Conservation (phyloP, 176 grass and related monocot species). For the Avena sativa region DNA sequence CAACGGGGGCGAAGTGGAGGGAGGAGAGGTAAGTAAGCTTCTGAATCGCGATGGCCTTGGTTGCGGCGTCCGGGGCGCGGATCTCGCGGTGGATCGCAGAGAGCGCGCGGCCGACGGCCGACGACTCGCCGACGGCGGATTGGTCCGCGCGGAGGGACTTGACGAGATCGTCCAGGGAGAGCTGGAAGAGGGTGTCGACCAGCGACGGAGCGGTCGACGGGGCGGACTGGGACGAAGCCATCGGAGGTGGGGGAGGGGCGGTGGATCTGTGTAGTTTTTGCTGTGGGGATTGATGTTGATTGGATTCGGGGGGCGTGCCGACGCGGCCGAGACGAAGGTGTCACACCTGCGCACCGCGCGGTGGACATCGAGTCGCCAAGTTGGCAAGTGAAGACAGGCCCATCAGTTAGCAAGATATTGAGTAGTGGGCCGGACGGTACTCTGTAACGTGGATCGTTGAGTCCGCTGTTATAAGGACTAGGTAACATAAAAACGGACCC, state of each 20-base stretch:
- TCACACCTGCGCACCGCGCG: too few relatives aligned
- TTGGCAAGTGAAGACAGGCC: too few relatives aligned
- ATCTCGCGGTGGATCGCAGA: constrained; percentile 96
- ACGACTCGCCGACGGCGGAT: constrained; percentile 54
- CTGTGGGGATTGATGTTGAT: not conserved
- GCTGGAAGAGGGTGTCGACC: constrained; percentile 86
- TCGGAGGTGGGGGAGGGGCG: constrained; percentile 20
- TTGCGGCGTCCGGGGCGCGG: constrained; percentile 65
- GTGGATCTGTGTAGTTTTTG: constrained; percentile 27
- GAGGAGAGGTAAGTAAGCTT: constrained; percentile 94
- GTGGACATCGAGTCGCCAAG: too few relatives aligned
- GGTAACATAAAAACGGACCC: too few relatives aligned
- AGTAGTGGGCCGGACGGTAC: too few relatives aligned
- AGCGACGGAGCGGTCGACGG: constrained; percentile 53
- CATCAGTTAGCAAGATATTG: too few relatives aligned
- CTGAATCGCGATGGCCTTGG: constrained; percentile 73
- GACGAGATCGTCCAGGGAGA: constrained; percentile 83
- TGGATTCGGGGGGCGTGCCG: not conserved
- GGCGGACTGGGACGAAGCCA: constrained; percentile 47
- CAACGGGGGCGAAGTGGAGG: constrained; percentile 58
- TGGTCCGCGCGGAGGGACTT: constrained; percentile 69
- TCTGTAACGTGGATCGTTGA: too few relatives aligned
- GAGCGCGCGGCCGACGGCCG: constrained; percentile 57
- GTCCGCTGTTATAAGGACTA: too few relatives aligned
- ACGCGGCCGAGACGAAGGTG: not conserved